Percentiles rank a stretch among this genome's conserved stretches.
Evolutionary conservation across 768 basidiomycete genomes (phyloP).

Genomic region (Leccinum aurantiacum): DNA sequence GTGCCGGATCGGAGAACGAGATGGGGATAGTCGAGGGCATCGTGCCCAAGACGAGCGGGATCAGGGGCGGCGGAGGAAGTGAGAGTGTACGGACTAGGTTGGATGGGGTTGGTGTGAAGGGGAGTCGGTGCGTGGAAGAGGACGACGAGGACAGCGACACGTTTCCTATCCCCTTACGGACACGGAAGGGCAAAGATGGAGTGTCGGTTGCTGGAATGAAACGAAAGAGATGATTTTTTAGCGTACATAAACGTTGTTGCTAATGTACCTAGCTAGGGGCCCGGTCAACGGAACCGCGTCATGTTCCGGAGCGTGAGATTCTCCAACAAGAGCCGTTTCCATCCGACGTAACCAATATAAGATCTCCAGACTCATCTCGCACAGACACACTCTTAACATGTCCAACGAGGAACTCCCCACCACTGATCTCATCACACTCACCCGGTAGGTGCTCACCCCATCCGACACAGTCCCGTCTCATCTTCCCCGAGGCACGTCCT

Average conservation of each 20-base stretch:
- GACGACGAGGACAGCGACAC: slow-evolving; percentile 70
- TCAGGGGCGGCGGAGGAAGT: slow-evolving; percentile 42
- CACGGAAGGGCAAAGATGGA: slow-evolving; percentile 60
- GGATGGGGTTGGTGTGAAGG: slow-evolving; percentile 18
- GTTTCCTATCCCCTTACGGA: slow-evolving; percentile 71
- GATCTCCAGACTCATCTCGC: background rate
- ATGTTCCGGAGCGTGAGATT: slow-evolving; percentile 31
- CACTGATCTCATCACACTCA: slow-evolving; percentile 91
- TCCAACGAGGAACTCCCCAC: slow-evolving; percentile 61
- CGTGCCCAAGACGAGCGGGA: slow-evolving; percentile 62
- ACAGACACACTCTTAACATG: slow-evolving; percentile 26
- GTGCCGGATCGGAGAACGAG: slow-evolving; percentile 51
- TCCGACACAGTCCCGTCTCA: slow-evolving; percentile 6
- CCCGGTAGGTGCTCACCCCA: slow-evolving; percentile 54
- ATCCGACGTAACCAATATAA: slow-evolving; percentile 19
- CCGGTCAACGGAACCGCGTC: slow-evolving; percentile 1
- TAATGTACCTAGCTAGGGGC: slow-evolving; percentile 13
- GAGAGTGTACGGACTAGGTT: slow-evolving; percentile 20
- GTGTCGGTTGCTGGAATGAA: slow-evolving; percentile 51
- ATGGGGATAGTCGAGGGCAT: slow-evolving; percentile 49
- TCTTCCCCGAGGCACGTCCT: slow-evolving; percentile 71
- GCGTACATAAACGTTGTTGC: slow-evolving; percentile 11
- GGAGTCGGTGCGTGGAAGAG: slow-evolving; percentile 40
- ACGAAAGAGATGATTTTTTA: slow-evolving; percentile 53
- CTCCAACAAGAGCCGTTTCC: slow-evolving; percentile 16